Evolutionary conservation across 306 rosid genomes (phyloP), one percentile per base, ranked within the genome.

Genomic region (Prunus padus): DNA sequence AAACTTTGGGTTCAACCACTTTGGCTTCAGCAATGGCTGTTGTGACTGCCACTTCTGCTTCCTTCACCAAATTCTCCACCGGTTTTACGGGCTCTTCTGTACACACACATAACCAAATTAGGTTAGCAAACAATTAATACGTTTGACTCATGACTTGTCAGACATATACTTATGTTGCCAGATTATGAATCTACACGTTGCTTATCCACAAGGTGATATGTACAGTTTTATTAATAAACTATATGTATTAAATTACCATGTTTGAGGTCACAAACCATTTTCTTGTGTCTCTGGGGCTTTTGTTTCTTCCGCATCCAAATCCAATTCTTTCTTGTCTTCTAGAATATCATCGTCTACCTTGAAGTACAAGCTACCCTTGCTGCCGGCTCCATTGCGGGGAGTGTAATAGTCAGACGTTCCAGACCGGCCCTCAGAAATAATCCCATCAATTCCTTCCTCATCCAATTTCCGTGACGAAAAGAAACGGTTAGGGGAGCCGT

Each of bases 351-450:
- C 44, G 5, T 59, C 56, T 28, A 16, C 69, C 46, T 73, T 73
- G 68, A 45, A 73, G 31, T 14, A 15, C 55, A 45, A 44, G 47
- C 28, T 65, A 4, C 6, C 70, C 77, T 83, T 83, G 5, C 57
- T 76, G 62, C 25, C 82, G 13, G 66, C 57, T 72, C 71, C 76
- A 77, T 40, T 56, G 67, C 78, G 71, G 5, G 87, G 85, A 44
- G 84, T 57, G 62, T 76, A 31, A 59, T 76, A 81, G 5, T 80
- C 83, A 2, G 81, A 78, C 45, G 88, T 77, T 45, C 71, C 76
- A 11, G 85, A 82, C n/a, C 18, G 11, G 55, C 79, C 87, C 31
- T 81, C 85, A 1, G 74, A 65, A 7, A 56, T 69, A 59, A 78
- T 19, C 74, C 61, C 76, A 55, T 81, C 89, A 5, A 72, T 74